These are phyloP conservation scores for Xylariaceae sp. DNA, from an alignment of 2,329 filamentous ascomycete genomes.

Conservation along the genomic window DNA sequence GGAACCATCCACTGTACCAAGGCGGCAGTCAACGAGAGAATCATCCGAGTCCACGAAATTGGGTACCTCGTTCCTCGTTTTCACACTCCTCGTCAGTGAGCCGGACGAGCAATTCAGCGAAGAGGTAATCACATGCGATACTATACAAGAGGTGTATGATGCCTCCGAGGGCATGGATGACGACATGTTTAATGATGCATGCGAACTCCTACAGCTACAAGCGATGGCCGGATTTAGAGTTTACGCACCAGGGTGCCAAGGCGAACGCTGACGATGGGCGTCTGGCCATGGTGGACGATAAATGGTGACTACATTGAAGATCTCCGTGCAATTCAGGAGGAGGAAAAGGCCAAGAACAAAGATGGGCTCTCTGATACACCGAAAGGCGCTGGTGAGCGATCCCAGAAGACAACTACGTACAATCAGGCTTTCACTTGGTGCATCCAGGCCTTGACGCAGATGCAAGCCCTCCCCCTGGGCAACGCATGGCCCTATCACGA, in stretches of 20 bases:
- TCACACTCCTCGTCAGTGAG: too few relatives aligned
- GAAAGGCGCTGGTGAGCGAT: conserved; percentile 9
- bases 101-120: too few relatives aligned
- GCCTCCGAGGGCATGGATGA: conserved; percentile 91
- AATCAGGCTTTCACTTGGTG: conserved; percentile 46
- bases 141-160: conserved; percentile 88
- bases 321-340: conserved; percentile 29
- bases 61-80: too few relatives aligned
- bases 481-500: too few relatives aligned
- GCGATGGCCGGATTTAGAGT: too few relatives aligned
- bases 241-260: conserved; percentile 38
- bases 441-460: conserved; percentile 43
- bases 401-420: conserved; percentile 28
- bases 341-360: conserved; percentile 14
- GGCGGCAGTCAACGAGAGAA: too few relatives aligned
- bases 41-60: too few relatives aligned
- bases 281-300: conserved; percentile 38
- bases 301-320: conserved; percentile 49
- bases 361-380: conserved; percentile 26
- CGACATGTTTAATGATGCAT: conserved; percentile 90
- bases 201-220: too few relatives aligned
- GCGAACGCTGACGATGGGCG: conserved; percentile 38
- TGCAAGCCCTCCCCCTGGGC: conserved; percentile 45
- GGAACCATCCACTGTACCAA: too few relatives aligned
- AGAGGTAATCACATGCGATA: too few relatives aligned